These are phyloP conservation scores for Ophiorrhiza pumila DNA, from an alignment of 257 asterid genomes.

Conservation along the genomic window DNA sequence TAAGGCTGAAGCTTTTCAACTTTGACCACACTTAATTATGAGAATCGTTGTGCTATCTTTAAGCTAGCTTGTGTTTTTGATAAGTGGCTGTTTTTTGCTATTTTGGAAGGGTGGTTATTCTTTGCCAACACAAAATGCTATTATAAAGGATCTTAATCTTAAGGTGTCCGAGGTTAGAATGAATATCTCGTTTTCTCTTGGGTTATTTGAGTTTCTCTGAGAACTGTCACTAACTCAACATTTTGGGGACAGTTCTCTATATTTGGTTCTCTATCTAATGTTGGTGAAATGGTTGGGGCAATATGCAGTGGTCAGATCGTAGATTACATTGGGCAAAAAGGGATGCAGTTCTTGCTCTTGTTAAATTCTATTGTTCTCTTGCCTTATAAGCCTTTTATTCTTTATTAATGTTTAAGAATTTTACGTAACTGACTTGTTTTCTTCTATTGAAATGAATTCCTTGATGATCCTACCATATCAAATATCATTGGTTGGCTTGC, in stretches of 20 bases:
- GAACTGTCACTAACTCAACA: neutral
- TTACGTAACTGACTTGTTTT: neutral
- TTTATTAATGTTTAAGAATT: neutral
- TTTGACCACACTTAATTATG: neutral
- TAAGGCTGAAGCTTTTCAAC: neutral
- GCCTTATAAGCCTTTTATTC: neutral
- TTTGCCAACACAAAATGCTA: conserved; percentile 77
- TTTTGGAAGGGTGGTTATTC: conserved; percentile 75
- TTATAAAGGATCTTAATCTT: conserved; percentile 60
- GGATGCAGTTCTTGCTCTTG: conserved; percentile 40
- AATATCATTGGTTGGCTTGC: conserved; percentile 95
- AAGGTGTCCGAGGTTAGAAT: conserved; percentile 73
- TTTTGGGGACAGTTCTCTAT: conserved; percentile 59
- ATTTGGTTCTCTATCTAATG: conserved; percentile 88
- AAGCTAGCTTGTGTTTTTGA: conserved; percentile 12
- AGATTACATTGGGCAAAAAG: conserved; percentile 91
- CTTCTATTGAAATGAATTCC: conserved; percentile 44
- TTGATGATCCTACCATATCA: conserved; percentile 83
- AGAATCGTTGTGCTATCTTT: neutral
- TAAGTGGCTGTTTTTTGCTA: conserved; percentile 24
- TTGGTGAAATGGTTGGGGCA: conserved; percentile 99
- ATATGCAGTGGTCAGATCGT: conserved; percentile 96
- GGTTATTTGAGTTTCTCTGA: conserved; percentile 1
- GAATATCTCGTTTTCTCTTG: conserved; percentile 8
- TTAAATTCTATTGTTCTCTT: neutral